phyloP scores from a whole-genome alignment of 2,329 filamentous ascomycete genomes.

The Leptographium flavum region DNA sequence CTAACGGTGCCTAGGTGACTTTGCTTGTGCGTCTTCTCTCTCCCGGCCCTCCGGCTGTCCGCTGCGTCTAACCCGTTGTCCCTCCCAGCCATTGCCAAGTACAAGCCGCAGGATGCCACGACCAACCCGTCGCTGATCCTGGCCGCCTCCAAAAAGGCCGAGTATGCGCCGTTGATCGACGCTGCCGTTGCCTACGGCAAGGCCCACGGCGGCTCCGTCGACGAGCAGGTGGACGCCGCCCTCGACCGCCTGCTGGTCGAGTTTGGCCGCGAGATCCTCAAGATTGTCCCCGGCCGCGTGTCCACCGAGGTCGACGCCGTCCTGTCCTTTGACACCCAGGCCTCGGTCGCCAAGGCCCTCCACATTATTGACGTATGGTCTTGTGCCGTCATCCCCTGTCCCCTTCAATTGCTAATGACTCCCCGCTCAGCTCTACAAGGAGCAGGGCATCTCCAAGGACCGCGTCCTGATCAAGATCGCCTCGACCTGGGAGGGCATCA shows the following conservation, averaged over 20 bases:
- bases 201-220: slow-evolving; percentile 50
- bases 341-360: slow-evolving; percentile 86
- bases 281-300: slow-evolving; percentile 95
- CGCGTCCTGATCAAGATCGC: slow-evolving; percentile 97
- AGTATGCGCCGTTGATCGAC: slow-evolving; percentile 89
- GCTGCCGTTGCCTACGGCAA: slow-evolving; percentile 76
- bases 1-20: slow-evolving; percentile 43
- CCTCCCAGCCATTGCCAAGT: slow-evolving; percentile 77
- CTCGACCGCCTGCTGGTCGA: slow-evolving; percentile 92
- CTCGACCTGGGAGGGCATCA: slow-evolving; percentile 98
- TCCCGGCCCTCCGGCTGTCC: neutral
- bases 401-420: neutral
- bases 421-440: slow-evolving; percentile 71
- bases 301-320: slow-evolving; percentile 96
- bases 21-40: slow-evolving; percentile 48
- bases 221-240: slow-evolving; percentile 76
- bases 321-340: slow-evolving; percentile 90
- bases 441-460: slow-evolving; percentile 80
- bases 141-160: slow-evolving; percentile 92
- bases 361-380: slow-evolving; percentile 78
- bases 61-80: neutral
- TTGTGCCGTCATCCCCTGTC: neutral
- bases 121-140: slow-evolving; percentile 99
- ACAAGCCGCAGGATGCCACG: slow-evolving; percentile 99
- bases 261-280: slow-evolving; percentile 94